Base-by-base conservation (phyloP, 306 rosid species). In the Rubus parviflorus region DNA sequence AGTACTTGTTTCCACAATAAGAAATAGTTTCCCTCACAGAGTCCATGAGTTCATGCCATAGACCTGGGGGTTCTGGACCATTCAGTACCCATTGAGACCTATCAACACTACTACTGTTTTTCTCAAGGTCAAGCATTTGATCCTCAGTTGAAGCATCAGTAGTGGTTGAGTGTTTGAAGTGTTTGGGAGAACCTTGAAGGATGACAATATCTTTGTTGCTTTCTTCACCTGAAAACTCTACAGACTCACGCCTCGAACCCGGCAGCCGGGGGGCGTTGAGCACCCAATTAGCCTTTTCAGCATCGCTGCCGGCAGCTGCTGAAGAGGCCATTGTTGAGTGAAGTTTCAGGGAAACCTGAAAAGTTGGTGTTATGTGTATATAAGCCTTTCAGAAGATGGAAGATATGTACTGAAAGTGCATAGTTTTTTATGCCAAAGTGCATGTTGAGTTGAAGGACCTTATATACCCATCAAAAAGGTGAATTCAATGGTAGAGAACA, bases 51-150 rank as follows among this genome's bases (percentile, higher is more conserved):
- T 87, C 86, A 13, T 45, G 76, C 52, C 87, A 75, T 4, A 82
- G 30, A 72, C 87, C 68, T 2, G 96, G 96, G 7, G 92, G 96
- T 0, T 87, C 75, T 0, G 97, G 97, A 38, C 92, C 78, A 80
- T 87, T 83, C 13, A 77, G 54, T 68, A 90, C 92, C 97, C 97
- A 88, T 20, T 75, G 51, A 5, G 73, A 77, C 79, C 74, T 88
- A 1, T 71, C 82, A 4, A 81, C 68, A 1, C 64, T 66, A n/a
- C 53, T 64, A 19, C 73, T 66, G 78, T 47, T 82, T 35, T 79
- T 81, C 74, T 87, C 86, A 58, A 77, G 47, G 41, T 61, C 79
- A 5, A 20, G 79, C 22, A 35, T 46, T 20, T 41, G 42, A 23
- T 30, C 8, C 17, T 37, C 75, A n/a, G 62, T 38, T 15, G 75